Evolutionary conservation across 176 grass and related monocot genomes (phyloP), one percentile per base, ranked within the genome.

Genomic region (Luzula sylvatica): DNA sequence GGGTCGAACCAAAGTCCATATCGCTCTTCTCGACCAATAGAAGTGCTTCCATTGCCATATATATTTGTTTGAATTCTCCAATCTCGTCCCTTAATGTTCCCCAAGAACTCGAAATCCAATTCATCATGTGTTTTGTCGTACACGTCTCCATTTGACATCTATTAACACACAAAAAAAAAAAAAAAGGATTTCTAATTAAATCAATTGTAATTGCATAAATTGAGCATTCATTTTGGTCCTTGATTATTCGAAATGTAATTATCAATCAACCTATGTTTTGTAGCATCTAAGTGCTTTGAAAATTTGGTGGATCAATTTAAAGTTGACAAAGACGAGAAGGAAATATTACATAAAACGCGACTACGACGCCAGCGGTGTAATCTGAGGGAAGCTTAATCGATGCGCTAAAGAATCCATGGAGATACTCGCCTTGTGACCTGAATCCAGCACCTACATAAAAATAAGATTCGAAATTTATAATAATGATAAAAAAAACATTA

Each of bases 71-170:
- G 83, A 55, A 95, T 61, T 56, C 83, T 71, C 76, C 79, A 95
- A 18, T 87, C 79, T 56, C 17, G 58, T 0, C 83, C 88, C 20
- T 53, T 75, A 32, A 84, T 51, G 47, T 84, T 95, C 52, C 88
- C 88, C 42, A 95, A 77, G 79, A 95, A 95, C 77, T 95, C 88
- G 47, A 95, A 95, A 67, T 95, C 88, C 32, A 95, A 51, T 58
- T 95, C 88, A 60, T 95, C 88, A 67, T 95, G 88, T 23, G 76
- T 94, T 75, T 67, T 68, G 72, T 87, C 83, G 38, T 76, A 94
- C 55, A 78, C 79, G 68, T 94, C 83, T 35, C 79, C 79, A 52
- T 94, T 94, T 0, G 88, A 94, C 83, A 94, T 87, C 88, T 94
- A 53, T 28, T 24, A 32, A 20, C 4, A 52, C 38, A 0, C 14